Evolutionary conservation across 1,284 basidiomycete genomes (phyloP).

Genomic region (Irpex rosettiformis): DNA sequence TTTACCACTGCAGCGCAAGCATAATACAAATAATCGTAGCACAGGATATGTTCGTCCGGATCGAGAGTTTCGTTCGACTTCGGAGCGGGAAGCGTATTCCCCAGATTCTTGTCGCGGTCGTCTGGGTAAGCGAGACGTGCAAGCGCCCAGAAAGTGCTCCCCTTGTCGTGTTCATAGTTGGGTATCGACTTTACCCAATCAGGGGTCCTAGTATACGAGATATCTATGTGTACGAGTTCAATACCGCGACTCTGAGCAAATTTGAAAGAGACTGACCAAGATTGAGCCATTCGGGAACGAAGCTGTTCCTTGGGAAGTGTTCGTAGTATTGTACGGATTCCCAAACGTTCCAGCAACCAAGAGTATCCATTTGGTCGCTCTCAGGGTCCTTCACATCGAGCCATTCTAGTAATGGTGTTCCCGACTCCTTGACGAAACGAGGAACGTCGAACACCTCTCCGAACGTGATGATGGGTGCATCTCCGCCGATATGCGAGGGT

Average conservation of each 20-base stretch:
- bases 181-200: conserved; percentile 38
- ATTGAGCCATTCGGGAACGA: conserved; percentile 40
- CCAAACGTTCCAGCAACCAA: conserved; percentile 75
- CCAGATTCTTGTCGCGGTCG: conserved; percentile 32
- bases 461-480: conserved; percentile 34
- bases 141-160: conserved; percentile 44
- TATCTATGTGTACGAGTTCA: conserved; percentile 30
- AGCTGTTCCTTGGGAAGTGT: conserved; percentile 42
- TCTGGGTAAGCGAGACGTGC: conserved; percentile 43
- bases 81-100: conserved; percentile 34
- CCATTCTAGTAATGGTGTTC: conserved; percentile 39
- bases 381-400: conserved; percentile 35
- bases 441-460: conserved; percentile 42
- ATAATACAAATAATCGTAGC: conserved; percentile 55
- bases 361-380: conserved; percentile 41
- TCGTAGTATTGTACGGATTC: conserved; percentile 46
- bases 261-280: conserved; percentile 39
- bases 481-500: conserved; percentile 59
- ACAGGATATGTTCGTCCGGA: conserved; percentile 51
- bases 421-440: conserved; percentile 32
- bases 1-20: conserved; percentile 34
- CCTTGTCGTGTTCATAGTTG: conserved; percentile 36
- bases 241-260: neutral
- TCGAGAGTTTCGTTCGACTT: conserved; percentile 30
- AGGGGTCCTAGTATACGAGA: conserved; percentile 47